These are phyloP conservation scores for Ilyonectria destructans DNA, from an alignment of 2,329 filamentous ascomycete species.

Conservation along the genomic window DNA sequence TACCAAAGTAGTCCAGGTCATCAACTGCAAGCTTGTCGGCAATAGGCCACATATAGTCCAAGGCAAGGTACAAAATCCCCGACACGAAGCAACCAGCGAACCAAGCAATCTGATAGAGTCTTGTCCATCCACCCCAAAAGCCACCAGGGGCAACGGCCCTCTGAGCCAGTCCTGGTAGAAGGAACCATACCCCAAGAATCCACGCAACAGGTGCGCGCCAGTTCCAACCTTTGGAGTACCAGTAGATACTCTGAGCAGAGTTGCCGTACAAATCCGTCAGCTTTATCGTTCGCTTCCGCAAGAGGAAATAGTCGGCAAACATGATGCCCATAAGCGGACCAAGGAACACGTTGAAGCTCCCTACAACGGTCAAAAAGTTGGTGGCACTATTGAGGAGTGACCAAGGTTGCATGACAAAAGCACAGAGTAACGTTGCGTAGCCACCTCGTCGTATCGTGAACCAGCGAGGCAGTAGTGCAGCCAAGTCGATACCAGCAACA, in stretches of 20 bases:
- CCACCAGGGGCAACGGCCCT: slow-evolving; percentile 35
- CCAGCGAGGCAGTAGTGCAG: slow-evolving; percentile 19
- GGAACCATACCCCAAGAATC: slow-evolving; percentile 28
- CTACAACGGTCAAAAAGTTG: slow-evolving; percentile 24
- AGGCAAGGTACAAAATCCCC: slow-evolving; percentile 35
- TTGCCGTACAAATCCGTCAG: slow-evolving; percentile 46
- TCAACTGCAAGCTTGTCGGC: slow-evolving; percentile 40
- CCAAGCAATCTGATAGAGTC: slow-evolving; percentile 50
- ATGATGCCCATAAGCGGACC: slow-evolving; percentile 24
- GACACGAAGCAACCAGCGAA: slow-evolving; percentile 40
- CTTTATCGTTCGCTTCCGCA: slow-evolving; percentile 51
- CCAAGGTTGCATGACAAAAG: slow-evolving; percentile 47
- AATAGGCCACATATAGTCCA: slow-evolving; percentile 43
- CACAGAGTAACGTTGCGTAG: slow-evolving; percentile 26
- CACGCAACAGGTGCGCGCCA: slow-evolving; percentile 41
- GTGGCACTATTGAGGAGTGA: slow-evolving; percentile 22
- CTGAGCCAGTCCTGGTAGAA: slow-evolving; percentile 46
- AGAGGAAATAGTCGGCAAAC: slow-evolving; percentile 41
- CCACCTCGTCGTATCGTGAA: slow-evolving; percentile 21
- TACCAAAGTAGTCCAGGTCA: slow-evolving; percentile 49
- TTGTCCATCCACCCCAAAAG: slow-evolving; percentile 46
- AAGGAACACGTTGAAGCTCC: slow-evolving; percentile 22
- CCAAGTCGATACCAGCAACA: slow-evolving; percentile 22
- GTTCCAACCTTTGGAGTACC: slow-evolving; percentile 45
- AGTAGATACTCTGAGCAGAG: slow-evolving; percentile 40